Evolutionary conservation across 2,329 filamentous ascomycete species (phyloP).

Genomic region (Podosphaera aphanis): DNA sequence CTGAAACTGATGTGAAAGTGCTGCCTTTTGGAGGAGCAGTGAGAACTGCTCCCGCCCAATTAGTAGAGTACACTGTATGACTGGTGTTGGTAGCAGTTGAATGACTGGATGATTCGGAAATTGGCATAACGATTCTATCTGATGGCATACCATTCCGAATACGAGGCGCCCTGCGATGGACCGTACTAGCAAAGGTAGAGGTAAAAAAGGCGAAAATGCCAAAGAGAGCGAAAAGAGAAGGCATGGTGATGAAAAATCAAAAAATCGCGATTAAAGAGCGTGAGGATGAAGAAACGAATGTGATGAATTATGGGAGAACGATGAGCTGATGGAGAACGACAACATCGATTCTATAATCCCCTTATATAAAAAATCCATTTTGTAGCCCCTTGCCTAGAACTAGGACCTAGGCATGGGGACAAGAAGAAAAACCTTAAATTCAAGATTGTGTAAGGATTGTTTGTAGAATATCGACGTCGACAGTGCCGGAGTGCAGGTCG

Average conservation of each 20-base stretch:
- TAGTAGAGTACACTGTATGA: constrained; percentile 10
- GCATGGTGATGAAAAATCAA: not conserved
- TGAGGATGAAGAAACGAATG: not conserved
- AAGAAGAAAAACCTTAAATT: not conserved
- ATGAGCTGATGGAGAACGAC: not conserved
- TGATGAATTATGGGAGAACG: not conserved
- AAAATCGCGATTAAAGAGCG: not conserved
- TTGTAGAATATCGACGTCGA: too few species aligned
- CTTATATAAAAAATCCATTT: not conserved
- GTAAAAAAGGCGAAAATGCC: not conserved
- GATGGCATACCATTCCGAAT: not conserved
- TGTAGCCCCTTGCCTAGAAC: not conserved
- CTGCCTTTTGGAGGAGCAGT: constrained; percentile 15
- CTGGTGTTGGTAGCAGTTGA: constrained; percentile 11
- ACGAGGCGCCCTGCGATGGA: not conserved
- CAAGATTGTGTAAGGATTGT: too few species aligned
- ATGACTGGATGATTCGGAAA: not conserved
- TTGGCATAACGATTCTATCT: not conserved
- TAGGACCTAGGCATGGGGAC: not conserved
- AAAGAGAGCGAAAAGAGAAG: not conserved
- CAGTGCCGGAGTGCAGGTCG: too few species aligned
- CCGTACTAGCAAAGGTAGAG: not conserved
- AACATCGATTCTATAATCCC: not conserved
- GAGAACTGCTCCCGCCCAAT: constrained; percentile 20
- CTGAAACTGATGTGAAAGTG: constrained; percentile 28